These are phyloP conservation scores for Colletotrichum sansevieriae DNA, from an alignment of 2,329 filamentous ascomycete species.

Conservation along the genomic window DNA sequence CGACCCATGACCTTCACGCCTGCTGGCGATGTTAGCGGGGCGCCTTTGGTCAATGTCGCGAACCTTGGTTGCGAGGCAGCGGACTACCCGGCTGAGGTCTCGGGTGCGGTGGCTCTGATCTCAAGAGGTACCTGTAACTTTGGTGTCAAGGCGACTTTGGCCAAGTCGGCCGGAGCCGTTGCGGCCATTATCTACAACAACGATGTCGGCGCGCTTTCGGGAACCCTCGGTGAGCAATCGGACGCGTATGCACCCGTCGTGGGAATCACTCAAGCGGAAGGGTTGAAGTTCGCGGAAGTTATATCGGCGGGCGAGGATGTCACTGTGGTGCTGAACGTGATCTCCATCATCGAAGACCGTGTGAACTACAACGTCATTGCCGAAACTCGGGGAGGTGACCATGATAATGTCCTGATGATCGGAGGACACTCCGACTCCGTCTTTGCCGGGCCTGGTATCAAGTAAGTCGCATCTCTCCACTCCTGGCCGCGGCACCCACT, in stretches of 20 bases:
- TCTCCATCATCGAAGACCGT: constrained; percentile 61
- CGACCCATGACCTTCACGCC: constrained; percentile 64
- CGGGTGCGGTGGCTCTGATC: constrained; percentile 71
- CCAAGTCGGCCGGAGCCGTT: constrained; percentile 68
- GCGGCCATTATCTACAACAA: constrained; percentile 75
- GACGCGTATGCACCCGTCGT: constrained; percentile 63
- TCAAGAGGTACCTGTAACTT: constrained; percentile 72
- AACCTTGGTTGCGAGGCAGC: constrained; percentile 66
- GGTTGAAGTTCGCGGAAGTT: constrained; percentile 48
- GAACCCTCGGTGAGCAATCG: constrained; percentile 66
- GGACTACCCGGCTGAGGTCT: constrained; percentile 66
- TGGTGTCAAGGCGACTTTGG: constrained; percentile 67
- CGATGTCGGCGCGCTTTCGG: constrained; percentile 60
- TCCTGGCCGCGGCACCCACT: background rate
- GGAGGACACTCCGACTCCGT: constrained; percentile 64
- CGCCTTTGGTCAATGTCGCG: constrained; percentile 59
- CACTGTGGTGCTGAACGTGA: constrained; percentile 55
- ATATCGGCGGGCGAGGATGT: constrained; percentile 50
- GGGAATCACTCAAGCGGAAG: constrained; percentile 65
- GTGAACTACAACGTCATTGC: constrained; percentile 65
- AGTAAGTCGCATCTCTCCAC: constrained; percentile 50
- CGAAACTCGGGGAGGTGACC: constrained; percentile 62
- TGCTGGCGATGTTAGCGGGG: constrained; percentile 54
- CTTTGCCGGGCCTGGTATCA: constrained; percentile 68
- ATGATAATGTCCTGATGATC: constrained; percentile 61